Conservation (phyloP, 306 rosid genomes). For the Biancaea sappan region DNA sequence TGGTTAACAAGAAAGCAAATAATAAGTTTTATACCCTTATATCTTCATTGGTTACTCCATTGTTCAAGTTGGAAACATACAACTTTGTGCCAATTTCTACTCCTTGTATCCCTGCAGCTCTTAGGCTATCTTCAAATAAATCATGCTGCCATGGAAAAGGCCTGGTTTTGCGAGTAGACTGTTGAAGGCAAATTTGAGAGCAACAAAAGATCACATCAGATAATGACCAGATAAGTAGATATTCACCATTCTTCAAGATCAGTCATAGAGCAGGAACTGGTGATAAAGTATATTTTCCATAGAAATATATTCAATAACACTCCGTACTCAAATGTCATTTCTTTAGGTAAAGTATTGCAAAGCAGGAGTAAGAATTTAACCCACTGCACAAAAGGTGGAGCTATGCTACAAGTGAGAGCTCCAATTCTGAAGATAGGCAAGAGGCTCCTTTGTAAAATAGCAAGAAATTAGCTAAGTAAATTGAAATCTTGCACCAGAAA, state of each 20-base stretch:
- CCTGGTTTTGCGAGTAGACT: slow-evolving; percentile 83
- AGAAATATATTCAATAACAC: slow-evolving; percentile 38
- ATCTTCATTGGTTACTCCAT: slow-evolving; percentile 95
- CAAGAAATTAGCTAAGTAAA: slow-evolving; percentile 40
- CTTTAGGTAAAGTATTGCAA: slow-evolving; percentile 38
- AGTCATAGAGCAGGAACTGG: slow-evolving; percentile 38
- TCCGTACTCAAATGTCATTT: slow-evolving; percentile 35
- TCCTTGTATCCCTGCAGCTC: slow-evolving; percentile 93
- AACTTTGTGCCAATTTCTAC: slow-evolving; percentile 83
- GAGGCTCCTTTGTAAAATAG: slow-evolving; percentile 44
- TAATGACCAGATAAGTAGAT: slow-evolving; percentile 65
- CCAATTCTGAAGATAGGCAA: slow-evolving; percentile 42
- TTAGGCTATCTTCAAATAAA: slow-evolving; percentile 88
- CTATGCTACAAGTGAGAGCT: slow-evolving; percentile 48
- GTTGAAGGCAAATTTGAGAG: slow-evolving; percentile 79
- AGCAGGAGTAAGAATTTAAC: slow-evolving; percentile 49
- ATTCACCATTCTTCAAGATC: slow-evolving; percentile 71
- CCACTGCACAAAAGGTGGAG: slow-evolving; percentile 50
- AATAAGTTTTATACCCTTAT: slow-evolving; percentile 80
- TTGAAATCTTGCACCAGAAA: slow-evolving; percentile 46
- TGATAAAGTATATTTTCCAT: slow-evolving; percentile 37
- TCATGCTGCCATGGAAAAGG: slow-evolving; percentile 81
- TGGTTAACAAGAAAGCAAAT: slow-evolving; percentile 48
- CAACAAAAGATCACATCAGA: slow-evolving; percentile 76
- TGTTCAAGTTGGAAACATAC: slow-evolving; percentile 90